Percentiles rank a stretch among this genome's conserved stretches.
Evolutionary conservation across 2,329 filamentous ascomycete genomes (phyloP).

Genomic region (Ophiocordyceps sinensis): DNA sequence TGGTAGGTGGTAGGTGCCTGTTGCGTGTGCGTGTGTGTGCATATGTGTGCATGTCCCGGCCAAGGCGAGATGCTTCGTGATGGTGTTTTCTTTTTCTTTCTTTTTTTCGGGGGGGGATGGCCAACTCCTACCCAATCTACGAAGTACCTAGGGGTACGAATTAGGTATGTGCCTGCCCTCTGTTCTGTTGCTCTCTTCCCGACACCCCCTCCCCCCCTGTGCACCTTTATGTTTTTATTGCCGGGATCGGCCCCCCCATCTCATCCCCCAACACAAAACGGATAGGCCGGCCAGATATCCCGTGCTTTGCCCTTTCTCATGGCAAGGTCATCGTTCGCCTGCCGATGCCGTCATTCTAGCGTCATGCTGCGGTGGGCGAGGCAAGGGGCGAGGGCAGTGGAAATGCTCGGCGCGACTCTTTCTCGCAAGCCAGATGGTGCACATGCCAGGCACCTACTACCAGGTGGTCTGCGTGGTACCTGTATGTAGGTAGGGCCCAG

Average conservation of each 20-base stretch:
- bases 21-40: no score
- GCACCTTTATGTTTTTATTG: not conserved
- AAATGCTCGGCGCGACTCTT: not conserved
- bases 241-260: not conserved
- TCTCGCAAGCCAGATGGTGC: not conserved
- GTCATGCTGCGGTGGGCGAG: not conserved
- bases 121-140: no score
- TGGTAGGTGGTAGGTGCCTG: no score
- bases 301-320: not conserved
- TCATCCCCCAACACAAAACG: slow-evolving; percentile 1
- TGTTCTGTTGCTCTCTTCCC: not conserved
- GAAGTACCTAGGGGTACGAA: no score
- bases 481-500: no score
- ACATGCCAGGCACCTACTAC: no score
- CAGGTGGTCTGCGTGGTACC: no score
- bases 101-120: no score
- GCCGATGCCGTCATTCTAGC: not conserved
- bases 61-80: no score
- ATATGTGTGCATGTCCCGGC: no score
- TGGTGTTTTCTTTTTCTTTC: no score
- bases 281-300: not conserved
- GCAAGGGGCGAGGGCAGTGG: not conserved
- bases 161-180: no score
- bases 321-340: not conserved
- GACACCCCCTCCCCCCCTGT: not conserved